These are phyloP conservation scores for Alnus rubra DNA, from an alignment of 306 rosid species.

Conservation along the genomic window DNA sequence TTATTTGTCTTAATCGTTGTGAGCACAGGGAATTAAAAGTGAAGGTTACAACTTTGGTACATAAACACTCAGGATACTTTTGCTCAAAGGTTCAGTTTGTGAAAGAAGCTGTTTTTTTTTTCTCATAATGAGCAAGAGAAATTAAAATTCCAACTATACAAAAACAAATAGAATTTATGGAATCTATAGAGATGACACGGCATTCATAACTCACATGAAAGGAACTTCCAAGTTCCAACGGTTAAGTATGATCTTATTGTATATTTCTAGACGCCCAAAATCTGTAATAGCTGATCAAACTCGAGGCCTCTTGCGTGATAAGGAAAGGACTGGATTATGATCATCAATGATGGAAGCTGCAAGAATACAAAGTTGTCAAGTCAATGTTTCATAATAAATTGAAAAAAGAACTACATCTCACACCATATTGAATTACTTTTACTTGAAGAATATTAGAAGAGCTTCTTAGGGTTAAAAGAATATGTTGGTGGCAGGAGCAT, in stretches of 20 bases:
- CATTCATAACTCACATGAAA: slow-evolving; percentile 8
- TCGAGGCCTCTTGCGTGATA: neutral
- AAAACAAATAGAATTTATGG: neutral
- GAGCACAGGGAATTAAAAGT: neutral
- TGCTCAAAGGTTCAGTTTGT: neutral
- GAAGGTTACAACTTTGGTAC: neutral
- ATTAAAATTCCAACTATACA: neutral
- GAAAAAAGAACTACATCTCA: neutral
- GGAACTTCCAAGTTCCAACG: neutral
- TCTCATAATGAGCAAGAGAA: neutral
- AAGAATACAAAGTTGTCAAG: neutral
- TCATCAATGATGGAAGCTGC: slow-evolving; percentile 1
- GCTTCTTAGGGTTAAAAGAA: too few relatives aligned
- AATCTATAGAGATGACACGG: neutral
- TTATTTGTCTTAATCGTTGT: neutral
- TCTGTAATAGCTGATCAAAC: neutral
- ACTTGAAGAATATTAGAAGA: neutral
- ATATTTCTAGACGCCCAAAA: neutral
- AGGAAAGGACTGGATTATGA: neutral
- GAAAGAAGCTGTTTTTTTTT: neutral
- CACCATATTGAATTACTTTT: neutral
- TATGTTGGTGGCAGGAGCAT: too few relatives aligned
- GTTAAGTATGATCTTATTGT: neutral
- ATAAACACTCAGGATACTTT: neutral
- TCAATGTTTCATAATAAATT: neutral